phyloP scores from a whole-genome alignment of 768 basidiomycete species.

The Auriscalpium microsporum region DNA sequence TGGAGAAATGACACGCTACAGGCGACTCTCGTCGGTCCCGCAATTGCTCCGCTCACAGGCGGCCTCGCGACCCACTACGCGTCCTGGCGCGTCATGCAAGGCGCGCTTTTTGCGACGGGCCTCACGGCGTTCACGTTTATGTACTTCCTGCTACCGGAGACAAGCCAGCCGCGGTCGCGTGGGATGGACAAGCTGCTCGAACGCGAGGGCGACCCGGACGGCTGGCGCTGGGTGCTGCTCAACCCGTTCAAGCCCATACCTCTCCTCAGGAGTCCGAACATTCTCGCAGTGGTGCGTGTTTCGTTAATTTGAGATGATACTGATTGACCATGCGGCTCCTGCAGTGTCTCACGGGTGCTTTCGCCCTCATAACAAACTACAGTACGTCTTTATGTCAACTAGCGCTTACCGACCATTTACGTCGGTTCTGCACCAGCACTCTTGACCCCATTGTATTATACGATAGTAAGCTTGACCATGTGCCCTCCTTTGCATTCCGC shows the following conservation, averaged over 20 bases:
- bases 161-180: constrained; percentile 49
- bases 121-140: constrained; percentile 33
- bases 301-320: background rate
- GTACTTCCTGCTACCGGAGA: constrained; percentile 50
- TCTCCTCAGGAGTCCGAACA: constrained; percentile 51
- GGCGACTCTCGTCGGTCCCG: constrained; percentile 50
- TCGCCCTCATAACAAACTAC: constrained; percentile 21
- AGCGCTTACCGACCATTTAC: background rate
- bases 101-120: constrained; percentile 32
- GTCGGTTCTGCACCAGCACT: constrained; percentile 22
- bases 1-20: constrained; percentile 12
- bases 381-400: constrained; percentile 22
- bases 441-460: constrained; percentile 56
- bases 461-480: constrained; percentile 37
- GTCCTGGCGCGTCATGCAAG: constrained; percentile 61
- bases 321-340: constrained; percentile 16
- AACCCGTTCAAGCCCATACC: constrained; percentile 50
- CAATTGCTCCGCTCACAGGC: constrained; percentile 52
- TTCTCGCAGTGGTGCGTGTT: constrained; percentile 42
- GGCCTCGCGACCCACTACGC: constrained; percentile 50
- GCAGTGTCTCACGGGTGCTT: constrained; percentile 35
- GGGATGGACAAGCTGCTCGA: constrained; percentile 39
- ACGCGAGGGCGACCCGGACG: background rate
- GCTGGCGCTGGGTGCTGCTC: constrained; percentile 32
- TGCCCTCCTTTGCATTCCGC: no score